Evolutionary conservation across 148 eudicot species (phyloP).

Genomic region (Dysphania ambrosioides): DNA sequence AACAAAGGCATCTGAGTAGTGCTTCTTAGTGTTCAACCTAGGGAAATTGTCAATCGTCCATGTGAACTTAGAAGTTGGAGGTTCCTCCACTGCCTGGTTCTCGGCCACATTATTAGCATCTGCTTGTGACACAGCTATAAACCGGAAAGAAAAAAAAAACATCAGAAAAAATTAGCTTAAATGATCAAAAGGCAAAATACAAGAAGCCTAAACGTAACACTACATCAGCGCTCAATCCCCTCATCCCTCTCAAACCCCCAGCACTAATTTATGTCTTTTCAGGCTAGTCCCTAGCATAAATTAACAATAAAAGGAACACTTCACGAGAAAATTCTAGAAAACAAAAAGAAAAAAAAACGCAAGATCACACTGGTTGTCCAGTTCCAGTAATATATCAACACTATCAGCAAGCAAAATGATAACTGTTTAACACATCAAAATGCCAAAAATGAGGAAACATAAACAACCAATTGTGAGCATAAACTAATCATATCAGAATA

Average conservation of each 20-base stretch:
- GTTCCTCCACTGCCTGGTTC: slow-evolving; percentile 64
- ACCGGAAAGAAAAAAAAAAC: too few relatives aligned
- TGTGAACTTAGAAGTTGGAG: slow-evolving; percentile 59
- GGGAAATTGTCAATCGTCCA: slow-evolving; percentile 76
- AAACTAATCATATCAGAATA: not conserved
- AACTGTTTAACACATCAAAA: not conserved
- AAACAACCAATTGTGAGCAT: not conserved
- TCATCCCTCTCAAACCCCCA: not conserved
- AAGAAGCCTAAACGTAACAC: not conserved
- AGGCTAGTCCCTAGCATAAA: not conserved
- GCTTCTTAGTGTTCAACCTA: slow-evolving; percentile 60
- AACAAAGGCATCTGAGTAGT: slow-evolving; percentile 63
- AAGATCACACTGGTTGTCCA: not conserved
- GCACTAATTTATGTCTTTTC: not conserved
- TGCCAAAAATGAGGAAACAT: not conserved
- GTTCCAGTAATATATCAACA: not conserved
- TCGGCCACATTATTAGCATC: slow-evolving; percentile 52
- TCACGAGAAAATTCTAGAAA: not conserved
- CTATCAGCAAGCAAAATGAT: not conserved
- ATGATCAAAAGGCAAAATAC: not conserved
- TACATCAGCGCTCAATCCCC: not conserved
- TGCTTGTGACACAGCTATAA: slow-evolving; percentile 44
- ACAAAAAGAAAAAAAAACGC: not conserved
- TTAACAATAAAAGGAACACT: not conserved
- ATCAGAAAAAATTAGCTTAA: not conserved